Evolutionary conservation across 2,329 filamentous ascomycete species (phyloP), one percentile per base, ranked within the genome.

Genomic region (Colletotrichum sp.): DNA sequence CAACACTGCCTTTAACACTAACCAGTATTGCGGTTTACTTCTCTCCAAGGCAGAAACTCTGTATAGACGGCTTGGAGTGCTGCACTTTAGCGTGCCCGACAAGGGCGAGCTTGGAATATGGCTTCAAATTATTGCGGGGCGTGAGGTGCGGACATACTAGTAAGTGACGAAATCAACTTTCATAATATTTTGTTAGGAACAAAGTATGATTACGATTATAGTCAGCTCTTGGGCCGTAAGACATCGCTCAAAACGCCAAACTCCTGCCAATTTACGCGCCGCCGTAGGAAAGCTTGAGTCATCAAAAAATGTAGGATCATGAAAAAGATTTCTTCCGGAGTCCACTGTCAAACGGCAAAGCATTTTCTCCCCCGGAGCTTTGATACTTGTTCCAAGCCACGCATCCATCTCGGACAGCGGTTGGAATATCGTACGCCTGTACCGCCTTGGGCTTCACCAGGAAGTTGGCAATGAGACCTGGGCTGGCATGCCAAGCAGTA

Each of bases 401-500:
- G 24, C 74, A 76, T 13, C 39, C 26, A 32, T 76, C 74, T 16
- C 74, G 60, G 3, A 71, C 61, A 5, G 59, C 43, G 0, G 39
- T 18, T 15, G 74, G 74, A 6, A 76, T 71, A 7, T 71, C 63
- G 15, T 21, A 55, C 13, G 39, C n/a, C 52, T 15, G 52, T 7
- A 76, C 28, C 3, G 21, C 21, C 30, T 75, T 64, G 24, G 74
- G 74, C 32, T 67, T 71, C 0, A 76, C 71, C 18, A 76, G 7
- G 8, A 74, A 57, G 60, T 76, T 76, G 55, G 72, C 72, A 15
- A 74, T 67, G 5, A 76, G 52, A 4, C 74, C 74, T 8, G 72
- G 71, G 39, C 74, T 76, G 2, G 74, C 18, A 78, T 90, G 88
- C 88, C 88, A 92, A 68, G 89, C 88, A 64, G 91, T 87, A 79